Conservation (phyloP, 176 grass and related monocot genomes). For the Aechmea fasciata region DNA sequence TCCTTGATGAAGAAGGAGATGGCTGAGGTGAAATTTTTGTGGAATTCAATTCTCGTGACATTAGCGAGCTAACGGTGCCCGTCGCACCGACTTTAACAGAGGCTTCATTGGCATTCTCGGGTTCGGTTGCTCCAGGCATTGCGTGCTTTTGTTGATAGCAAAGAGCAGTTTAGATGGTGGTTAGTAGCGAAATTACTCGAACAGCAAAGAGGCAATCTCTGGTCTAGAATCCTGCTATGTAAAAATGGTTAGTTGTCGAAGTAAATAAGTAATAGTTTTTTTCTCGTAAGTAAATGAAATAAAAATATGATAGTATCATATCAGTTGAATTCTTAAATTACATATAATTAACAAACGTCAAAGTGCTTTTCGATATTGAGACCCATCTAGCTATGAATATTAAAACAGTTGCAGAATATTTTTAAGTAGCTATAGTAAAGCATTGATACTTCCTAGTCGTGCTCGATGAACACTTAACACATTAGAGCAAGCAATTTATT, state of each 20-base stretch:
- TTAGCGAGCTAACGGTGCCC: slow-evolving; percentile 74
- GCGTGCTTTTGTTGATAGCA: neutral
- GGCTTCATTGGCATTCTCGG: neutral
- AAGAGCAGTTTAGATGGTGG: neutral
- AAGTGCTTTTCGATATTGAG: neutral
- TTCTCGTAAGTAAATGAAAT: neutral
- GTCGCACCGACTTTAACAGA: slow-evolving; percentile 60
- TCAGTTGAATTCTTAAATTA: neutral
- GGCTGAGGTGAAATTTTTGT: slow-evolving; percentile 39
- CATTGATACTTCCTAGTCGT: no score
- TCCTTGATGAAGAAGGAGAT: slow-evolving; percentile 8
- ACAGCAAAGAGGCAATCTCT: neutral
- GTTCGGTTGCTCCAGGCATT: slow-evolving; percentile 2
- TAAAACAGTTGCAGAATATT: no score
- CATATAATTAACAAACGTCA: neutral
- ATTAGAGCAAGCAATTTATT: no score
- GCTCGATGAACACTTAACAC: no score
- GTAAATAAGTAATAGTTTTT: no score
- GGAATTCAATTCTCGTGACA: slow-evolving; percentile 61
- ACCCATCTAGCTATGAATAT: no score
- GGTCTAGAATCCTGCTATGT: neutral
- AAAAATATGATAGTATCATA: neutral
- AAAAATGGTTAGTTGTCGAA: neutral
- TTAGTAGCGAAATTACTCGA: neutral
- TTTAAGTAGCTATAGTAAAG: no score